Base-by-base conservation (phyloP, 2,329 filamentous ascomycete genomes). In the Epichloe sibirici region DNA sequence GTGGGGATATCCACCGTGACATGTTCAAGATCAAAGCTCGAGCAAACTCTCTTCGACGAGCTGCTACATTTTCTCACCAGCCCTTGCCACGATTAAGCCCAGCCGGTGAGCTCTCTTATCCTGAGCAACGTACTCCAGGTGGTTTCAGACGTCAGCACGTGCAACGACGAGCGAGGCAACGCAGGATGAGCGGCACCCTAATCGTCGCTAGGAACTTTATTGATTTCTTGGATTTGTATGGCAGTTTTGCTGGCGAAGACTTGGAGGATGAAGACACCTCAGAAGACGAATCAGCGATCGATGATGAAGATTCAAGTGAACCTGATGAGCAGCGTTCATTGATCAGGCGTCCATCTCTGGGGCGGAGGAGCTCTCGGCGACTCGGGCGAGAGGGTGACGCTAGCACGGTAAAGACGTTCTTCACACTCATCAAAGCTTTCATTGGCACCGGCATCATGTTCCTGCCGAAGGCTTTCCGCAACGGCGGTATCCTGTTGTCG, bases 391-490 rank as follows among this genome's bases (percentile, higher is more conserved):
- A 77, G 38, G 83, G 82, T 21, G 82, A 86, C 60, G 83, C 86
- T 2, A 77, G 78, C 50, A 83, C 78, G n/a, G 69, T 77, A 40
- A 86, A 87, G 69, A 83, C 86, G 0, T 90, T 90, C 67, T 88
- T 89, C 65, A 90, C 85, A 0, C 72, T 89, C 9, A 71, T 90
- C 49, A 90, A 90, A 65, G 85, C 86, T 1, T 90, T 90, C 60
- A 78, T 90, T 51, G 86, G 86, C 47, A 90, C 86, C 0, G 86
- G 86, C 55, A 89, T 90, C 65, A 88, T 90, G 81, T 90, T 90
- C 62, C 66, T 90, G 45, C 86, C 86, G 46, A 89, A 88, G 63
- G 86, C 86, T 0, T 90, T 89, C 68, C 80, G 81, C 61, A 90
- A 90, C 57, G 86, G 86, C 38, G 86, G 86, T 25, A 82, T 90